These are phyloP conservation scores for Hyaloscypha finlandica DNA, from an alignment of 495 filamentous ascomycete genomes.

Conservation along the genomic window DNA sequence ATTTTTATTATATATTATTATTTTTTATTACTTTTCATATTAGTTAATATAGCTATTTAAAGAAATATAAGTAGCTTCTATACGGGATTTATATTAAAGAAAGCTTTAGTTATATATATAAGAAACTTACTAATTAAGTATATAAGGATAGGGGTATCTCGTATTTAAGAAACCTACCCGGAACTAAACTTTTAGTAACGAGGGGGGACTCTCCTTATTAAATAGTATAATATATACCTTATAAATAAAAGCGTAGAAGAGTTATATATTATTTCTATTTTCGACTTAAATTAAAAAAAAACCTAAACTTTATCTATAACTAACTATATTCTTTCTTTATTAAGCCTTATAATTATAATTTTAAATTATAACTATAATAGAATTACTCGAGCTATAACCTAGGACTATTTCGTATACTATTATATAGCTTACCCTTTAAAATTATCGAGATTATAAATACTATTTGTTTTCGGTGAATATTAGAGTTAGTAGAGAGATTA, in stretches of 20 bases:
- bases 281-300: neutral
- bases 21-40: neutral
- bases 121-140: too few species aligned
- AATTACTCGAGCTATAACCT: neutral
- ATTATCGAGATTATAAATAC: neutral
- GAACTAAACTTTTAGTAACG: too few species aligned
- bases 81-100: too few species aligned
- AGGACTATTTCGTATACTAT: neutral
- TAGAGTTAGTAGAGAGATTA: neutral
- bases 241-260: constrained; percentile 2
- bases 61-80: neutral
- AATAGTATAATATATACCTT: too few species aligned
- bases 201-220: too few species aligned
- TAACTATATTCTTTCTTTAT: neutral
- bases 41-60: neutral
- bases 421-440: neutral
- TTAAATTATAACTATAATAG: neutral
- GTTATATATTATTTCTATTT: neutral
- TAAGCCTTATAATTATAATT: neutral
- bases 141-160: too few species aligned
- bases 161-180: too few species aligned
- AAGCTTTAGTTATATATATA: too few species aligned
- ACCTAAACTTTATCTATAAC: neutral
- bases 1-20: neutral
- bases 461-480: constrained; percentile 7